phyloP scores from a whole-genome alignment of 192 early-diverging fungal genomes.

The Linderina pennispora region DNA sequence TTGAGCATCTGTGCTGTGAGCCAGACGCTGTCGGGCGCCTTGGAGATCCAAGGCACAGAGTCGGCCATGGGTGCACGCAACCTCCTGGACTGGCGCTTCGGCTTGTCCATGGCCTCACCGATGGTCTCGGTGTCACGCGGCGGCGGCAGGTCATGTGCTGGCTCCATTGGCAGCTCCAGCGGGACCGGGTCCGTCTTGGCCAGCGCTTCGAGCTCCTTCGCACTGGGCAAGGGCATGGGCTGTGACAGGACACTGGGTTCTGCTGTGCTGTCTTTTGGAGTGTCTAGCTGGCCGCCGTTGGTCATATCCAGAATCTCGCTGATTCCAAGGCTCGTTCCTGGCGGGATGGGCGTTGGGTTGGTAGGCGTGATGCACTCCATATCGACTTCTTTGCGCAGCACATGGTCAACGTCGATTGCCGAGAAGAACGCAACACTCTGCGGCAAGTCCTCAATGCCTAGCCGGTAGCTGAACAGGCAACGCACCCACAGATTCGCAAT shows the following conservation, averaged over 20 bases:
- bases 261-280: too few relatives aligned
- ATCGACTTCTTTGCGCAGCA: conserved; percentile 86
- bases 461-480: conserved; percentile 72
- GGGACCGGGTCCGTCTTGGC: too few relatives aligned
- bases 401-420: conserved; percentile 85
- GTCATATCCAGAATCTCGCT: conserved; percentile 17
- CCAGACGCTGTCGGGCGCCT: conserved; percentile 7
- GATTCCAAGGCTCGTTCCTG: conserved; percentile 41
- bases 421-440: conserved; percentile 93
- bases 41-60: background rate
- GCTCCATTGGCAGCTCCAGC: too few relatives aligned
- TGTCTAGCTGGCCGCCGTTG: conserved; percentile 8
- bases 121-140: too few relatives aligned
- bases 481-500: conserved; percentile 91
- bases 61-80: too few relatives aligned
- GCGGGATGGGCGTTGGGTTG: conserved; percentile 51
- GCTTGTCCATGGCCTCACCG: too few relatives aligned
- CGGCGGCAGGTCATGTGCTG: too few relatives aligned
- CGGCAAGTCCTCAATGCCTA: conserved; percentile 85
- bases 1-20: conserved; percentile 27
- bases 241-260: too few relatives aligned
- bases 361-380: conserved; percentile 85
- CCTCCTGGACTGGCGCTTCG: too few relatives aligned
- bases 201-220: too few relatives aligned
- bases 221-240: too few relatives aligned